Evolutionary conservation across 1,284 basidiomycete species (phyloP).

Genomic region (Marasmius tenuissimus): DNA sequence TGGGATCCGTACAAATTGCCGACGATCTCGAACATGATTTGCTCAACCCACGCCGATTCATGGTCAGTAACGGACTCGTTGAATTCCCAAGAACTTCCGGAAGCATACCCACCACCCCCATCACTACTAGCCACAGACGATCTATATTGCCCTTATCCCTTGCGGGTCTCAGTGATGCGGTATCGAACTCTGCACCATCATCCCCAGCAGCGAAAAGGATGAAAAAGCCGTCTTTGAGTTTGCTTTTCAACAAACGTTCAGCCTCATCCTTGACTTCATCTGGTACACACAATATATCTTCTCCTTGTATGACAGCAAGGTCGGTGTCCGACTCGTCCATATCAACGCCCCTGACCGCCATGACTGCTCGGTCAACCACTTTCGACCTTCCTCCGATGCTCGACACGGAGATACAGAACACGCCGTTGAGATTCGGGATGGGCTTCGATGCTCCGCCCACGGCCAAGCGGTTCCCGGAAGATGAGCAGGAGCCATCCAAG

Average conservation of each 20-base stretch:
- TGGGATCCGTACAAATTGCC: conserved; percentile 8
- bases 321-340: conserved; percentile 46
- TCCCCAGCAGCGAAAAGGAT: conserved; percentile 33
- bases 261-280: conserved; percentile 33
- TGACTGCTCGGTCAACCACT: conserved; percentile 41
- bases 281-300: conserved; percentile 8
- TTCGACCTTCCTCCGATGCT: conserved; percentile 45
- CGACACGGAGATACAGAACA: conserved; percentile 50
- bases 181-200: conserved; percentile 19
- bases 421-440: conserved; percentile 40
- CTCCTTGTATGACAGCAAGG: conserved; percentile 24
- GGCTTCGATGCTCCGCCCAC: conserved; percentile 32
- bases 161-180: conserved; percentile 30
- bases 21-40: conserved; percentile 13
- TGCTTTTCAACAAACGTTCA: conserved; percentile 53
- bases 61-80: conserved; percentile 23
- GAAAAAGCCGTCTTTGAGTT: conserved; percentile 56
- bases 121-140: conserved; percentile 25
- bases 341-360: conserved; percentile 42
- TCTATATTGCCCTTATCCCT: conserved; percentile 45
- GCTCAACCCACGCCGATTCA: conserved; percentile 8
- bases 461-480: conserved; percentile 1
- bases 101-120: conserved; percentile 22
- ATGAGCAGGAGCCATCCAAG: neutral
- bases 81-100: conserved; percentile 33